Evolutionary conservation across 495 filamentous ascomycete genomes (phyloP).

Genomic region (Geopyxis carbonaria): DNA sequence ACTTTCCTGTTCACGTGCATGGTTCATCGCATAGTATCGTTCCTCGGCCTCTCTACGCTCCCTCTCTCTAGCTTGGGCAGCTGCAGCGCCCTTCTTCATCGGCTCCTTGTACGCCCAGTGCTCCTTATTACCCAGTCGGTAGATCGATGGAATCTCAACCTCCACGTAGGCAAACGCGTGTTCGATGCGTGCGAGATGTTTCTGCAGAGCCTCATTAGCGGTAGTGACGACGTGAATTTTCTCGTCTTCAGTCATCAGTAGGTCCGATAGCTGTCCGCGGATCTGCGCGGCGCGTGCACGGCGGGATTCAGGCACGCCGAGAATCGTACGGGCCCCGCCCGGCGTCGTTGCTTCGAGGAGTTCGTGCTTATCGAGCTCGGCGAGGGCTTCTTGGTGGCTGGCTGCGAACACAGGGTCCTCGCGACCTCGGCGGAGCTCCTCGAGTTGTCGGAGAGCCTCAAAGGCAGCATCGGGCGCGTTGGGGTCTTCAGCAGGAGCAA

Average conservation of each 20-base stretch:
- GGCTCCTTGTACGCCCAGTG: conserved; percentile 97
- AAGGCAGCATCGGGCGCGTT: conserved; percentile 21
- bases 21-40: conserved; percentile 40
- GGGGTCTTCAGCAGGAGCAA: conserved; percentile 31
- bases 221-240: conserved; percentile 91
- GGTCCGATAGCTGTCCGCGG: conserved; percentile 46
- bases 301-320: conserved; percentile 21
- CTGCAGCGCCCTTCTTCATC: conserved; percentile 54
- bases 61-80: conserved; percentile 48
- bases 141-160: conserved; percentile 80
- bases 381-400: conserved; percentile 9
- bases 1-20: conserved; percentile 2
- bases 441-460: conserved; percentile 19
- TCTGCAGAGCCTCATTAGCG: conserved; percentile 72
- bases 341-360: conserved; percentile 6
- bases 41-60: conserved; percentile 58
- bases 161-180: conserved; percentile 69
- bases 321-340: conserved; percentile 12
- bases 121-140: conserved; percentile 70
- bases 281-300: conserved; percentile 29
- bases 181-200: conserved; percentile 69
- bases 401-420: conserved; percentile 9
- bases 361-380: conserved; percentile 17
- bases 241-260: conserved; percentile 77
- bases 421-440: conserved; percentile 21